Base-by-base conservation (phyloP, 768 basidiomycete species). In the Kwoniella mangroviensis region DNA sequence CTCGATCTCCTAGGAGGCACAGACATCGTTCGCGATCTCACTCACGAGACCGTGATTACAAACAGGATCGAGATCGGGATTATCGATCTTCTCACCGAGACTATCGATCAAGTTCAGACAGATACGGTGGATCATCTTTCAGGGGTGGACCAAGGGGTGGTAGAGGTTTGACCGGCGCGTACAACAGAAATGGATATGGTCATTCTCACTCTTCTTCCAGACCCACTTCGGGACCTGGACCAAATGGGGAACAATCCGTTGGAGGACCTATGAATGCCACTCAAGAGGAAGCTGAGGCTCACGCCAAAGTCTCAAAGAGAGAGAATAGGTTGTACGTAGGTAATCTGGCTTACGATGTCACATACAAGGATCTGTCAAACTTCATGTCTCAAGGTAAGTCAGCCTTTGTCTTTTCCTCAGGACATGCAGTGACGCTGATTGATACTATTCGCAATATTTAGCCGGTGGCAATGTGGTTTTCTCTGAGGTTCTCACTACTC, bases 311-410 rank as follows among this genome's bases (percentile, higher is more conserved):
- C 81, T 94, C 92, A 90, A 93, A 95, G 88, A 89, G 93, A 86
- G 97, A 98, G 87, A 94, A 98, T 84, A 88, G 96, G 77, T 94
- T 98, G 79, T 99, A 99, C 81, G 93, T 98, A 84, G 96, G 97
- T 82, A 99, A 99, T 84, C 89, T 99, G 85, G 93, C 92, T 83
- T 99, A 98, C 87, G 93, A 96, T 84, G 93, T 94, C 90, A 95
- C 91, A 86, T 98, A 96, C 86, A 89, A 94, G 85, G 97, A 98
- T 87, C 87, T 99, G 85, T 94, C 95, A 89, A 94, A 98, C 90
- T 98, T 97, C 84, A 96, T 97, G 94, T 89, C 92, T 91, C 92
- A 93, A 94, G 94, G 95, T 97, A 92, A 91, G 95, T 94, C 22
- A 43, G 86, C 89, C 88, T n/a, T n/a, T n/a, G n/a, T n/a, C 24